Evolutionary conservation across 2,329 filamentous ascomycete genomes (phyloP), one percentile per base, ranked within the genome.

Genomic region (Xenoacremonium recifei): DNA sequence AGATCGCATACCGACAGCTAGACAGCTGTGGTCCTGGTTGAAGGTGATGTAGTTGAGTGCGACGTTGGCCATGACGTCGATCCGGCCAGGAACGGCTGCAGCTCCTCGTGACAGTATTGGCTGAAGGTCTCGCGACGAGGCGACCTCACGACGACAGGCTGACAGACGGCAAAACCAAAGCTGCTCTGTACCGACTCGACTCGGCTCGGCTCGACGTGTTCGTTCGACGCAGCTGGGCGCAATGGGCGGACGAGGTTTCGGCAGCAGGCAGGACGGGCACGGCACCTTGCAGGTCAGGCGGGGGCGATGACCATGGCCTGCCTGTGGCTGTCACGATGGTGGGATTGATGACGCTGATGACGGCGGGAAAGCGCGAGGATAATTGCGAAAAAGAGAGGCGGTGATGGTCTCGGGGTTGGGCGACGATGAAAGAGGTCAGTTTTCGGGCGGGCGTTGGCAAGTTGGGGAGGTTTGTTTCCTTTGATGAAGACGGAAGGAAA

Each of bases 21-120:
- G 78, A 68, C 92, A 92, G 77, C 88, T 95, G 73, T 96, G 90
- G 75, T 99, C 93, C 75, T 99, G 93, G 70, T 99, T 99, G 71
- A 97, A 99, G 31, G 92, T 96, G 59, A 99, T 89, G 71, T 95
- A 99, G 70, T 99, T 99, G 74, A 97, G 89, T 36, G 82, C 72
- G 65, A 85, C 84, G 51, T 63, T 76, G 50, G 83, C 71, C 84
- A 89, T 89, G 47, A 55, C 72, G 60, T 27, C 16, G 21, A 31
- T n/a, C n/a, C n/a, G n/a, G n/a, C n/a, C n/a, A n/a, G n/a, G n/a
- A n/a, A n/a, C n/a, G n/a, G n/a, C n/a, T n/a, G n/a, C n/a, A n/a
- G n/a, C n/a, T n/a, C n/a, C n/a, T n/a, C n/a, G n/a, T n/a, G n/a
- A n/a, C n/a, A n/a, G n/a, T n/a, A n/a, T n/a, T n/a, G n/a, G n/a